phyloP scores from a whole-genome alignment of 257 asterid genomes.

The Nicotiana attenuata region DNA sequence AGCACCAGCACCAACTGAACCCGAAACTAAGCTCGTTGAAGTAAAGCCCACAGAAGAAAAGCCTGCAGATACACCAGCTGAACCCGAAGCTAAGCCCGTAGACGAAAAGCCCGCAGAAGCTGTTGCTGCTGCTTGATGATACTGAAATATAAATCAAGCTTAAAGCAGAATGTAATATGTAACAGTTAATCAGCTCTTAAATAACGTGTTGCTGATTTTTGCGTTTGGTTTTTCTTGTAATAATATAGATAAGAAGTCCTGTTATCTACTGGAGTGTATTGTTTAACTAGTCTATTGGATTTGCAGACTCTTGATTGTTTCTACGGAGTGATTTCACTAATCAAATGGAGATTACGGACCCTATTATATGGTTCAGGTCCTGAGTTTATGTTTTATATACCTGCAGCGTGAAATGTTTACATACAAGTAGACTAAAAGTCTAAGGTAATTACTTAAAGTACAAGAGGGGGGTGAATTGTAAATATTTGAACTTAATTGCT shows the following conservation, averaged over 20 bases:
- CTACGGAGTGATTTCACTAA: no score
- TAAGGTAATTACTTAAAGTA: no score
- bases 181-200: background rate
- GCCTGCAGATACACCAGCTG: slow-evolving; percentile 11
- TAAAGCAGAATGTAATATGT: background rate
- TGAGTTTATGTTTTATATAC: no score
- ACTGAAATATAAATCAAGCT: background rate
- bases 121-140: slow-evolving; percentile 33
- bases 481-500: no score
- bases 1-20: slow-evolving; percentile 2
- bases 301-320: no score
- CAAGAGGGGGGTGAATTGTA: no score
- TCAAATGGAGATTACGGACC: no score
- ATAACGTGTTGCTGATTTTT: background rate
- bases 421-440: no score
- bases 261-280: no score
- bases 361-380: no score
- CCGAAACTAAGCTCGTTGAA: slow-evolving; percentile 8
- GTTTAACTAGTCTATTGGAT: no score
- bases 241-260: background rate
- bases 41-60: slow-evolving; percentile 23
- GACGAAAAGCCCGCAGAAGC: slow-evolving; percentile 26
- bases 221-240: background rate
- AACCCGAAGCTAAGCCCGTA: slow-evolving; percentile 5
- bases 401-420: no score